phyloP scores from a whole-genome alignment of 148 eudicot species.

The Amaranthus cruentus region DNA sequence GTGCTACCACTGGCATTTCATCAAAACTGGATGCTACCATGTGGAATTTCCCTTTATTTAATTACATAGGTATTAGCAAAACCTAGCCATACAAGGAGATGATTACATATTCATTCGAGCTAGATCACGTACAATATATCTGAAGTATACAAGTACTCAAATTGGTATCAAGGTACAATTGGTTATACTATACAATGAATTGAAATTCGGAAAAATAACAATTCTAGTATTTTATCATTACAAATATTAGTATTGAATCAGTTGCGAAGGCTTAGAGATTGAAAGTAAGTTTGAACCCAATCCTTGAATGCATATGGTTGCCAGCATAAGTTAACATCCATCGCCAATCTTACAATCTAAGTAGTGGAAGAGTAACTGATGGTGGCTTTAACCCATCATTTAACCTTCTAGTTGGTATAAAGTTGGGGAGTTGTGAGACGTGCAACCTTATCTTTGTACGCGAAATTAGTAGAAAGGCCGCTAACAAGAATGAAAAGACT shows the following conservation, averaged over 20 bases:
- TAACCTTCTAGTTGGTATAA: neutral
- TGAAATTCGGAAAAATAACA: neutral
- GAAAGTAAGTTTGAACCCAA: neutral
- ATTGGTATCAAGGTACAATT: neutral
- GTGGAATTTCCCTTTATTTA: too few relatives aligned
- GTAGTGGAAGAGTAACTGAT: neutral
- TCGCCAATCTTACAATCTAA: neutral
- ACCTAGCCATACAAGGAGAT: too few relatives aligned
- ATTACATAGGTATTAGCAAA: too few relatives aligned
- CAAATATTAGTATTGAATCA: neutral
- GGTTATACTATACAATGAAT: neutral
- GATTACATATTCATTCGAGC: too few relatives aligned
- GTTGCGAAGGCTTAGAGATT: neutral
- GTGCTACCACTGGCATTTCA: too few relatives aligned
- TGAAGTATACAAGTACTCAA: neutral
- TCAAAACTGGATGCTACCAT: too few relatives aligned
- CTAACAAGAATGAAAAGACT: neutral
- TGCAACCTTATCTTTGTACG: neutral
- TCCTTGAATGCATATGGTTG: neutral
- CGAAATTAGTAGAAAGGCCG: neutral
- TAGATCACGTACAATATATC: too few relatives aligned
- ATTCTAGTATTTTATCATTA: neutral
- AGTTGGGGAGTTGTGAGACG: neutral
- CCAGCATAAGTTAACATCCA: neutral
- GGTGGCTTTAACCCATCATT: neutral